Evolutionary conservation across 306 rosid genomes (phyloP).

Genomic region (Crataegus laevigata): DNA sequence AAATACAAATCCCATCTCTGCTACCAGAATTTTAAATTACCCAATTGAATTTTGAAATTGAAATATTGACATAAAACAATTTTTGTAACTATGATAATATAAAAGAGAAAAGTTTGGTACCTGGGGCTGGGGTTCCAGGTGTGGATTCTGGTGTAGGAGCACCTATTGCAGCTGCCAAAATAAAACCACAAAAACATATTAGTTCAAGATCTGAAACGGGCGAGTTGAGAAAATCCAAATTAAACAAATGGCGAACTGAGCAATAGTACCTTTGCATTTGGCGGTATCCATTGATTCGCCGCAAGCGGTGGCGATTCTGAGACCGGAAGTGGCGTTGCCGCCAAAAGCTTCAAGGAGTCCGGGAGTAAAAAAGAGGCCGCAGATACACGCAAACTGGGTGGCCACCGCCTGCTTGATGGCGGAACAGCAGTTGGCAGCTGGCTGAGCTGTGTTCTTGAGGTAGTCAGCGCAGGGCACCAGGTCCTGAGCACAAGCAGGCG

Average conservation of each 20-base stretch:
- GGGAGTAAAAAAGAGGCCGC: constrained; percentile 41
- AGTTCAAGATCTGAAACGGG: neutral
- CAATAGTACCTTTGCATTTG: constrained; percentile 40
- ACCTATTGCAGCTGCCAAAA: neutral
- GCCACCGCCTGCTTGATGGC: constrained; percentile 37
- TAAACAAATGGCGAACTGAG: neutral
- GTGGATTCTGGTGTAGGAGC: neutral
- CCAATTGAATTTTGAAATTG: neutral
- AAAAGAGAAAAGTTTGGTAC: neutral
- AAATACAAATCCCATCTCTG: too few relatives aligned
- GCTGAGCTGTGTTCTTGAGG: constrained; percentile 21
- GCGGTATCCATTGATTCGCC: constrained; percentile 25
- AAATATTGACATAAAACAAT: neutral
- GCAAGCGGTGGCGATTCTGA: constrained; percentile 37
- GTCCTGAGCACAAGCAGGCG: constrained; percentile 12
- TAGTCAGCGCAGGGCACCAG: constrained; percentile 8
- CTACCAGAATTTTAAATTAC: neutral
- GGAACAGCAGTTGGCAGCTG: constrained; percentile 45
- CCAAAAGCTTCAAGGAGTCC: constrained; percentile 12
- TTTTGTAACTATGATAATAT: neutral
- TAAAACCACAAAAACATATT: neutral
- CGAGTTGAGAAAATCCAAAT: neutral
- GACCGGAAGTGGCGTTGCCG: constrained; percentile 22
- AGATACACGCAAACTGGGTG: constrained; percentile 43
- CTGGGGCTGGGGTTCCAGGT: neutral